Base-by-base conservation (phyloP, 2,329 filamentous ascomycete species). In the Stemphylium lycopersici region DNA sequence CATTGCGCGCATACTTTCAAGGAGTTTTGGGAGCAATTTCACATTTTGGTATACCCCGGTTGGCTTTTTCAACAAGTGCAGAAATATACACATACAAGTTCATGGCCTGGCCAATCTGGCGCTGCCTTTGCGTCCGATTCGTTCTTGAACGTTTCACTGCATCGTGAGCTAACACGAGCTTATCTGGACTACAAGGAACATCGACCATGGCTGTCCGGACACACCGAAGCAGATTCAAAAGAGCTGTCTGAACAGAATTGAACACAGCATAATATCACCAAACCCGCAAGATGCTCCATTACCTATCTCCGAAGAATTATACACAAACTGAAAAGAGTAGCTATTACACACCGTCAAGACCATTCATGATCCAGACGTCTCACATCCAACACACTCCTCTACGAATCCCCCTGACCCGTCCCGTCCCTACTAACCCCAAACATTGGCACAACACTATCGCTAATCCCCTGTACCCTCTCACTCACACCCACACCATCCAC, bases 351-450 rank as follows among this genome's bases (percentile, higher is more conserved):
- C 22, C 22, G 22, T 20, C 20, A 20, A 20, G 20, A 20, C 20
- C 20, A 20, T 20, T 6, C 6, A 24, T 24, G 4, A 24, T 24
- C 22, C 22, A 24, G 6, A 24, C 2, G 5, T 24, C 22, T 6
- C 22, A 24, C 6, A 24, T 24, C 3, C 22, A 24, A 24, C 4
- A 24, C 22, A 24, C 5, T 4, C 29, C 15, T n/a, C 7, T 52
- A 29, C 20, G 26, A 34, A 22, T 34, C 8, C 29, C 37, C 24
- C n/a, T 37, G 12, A 20, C 6, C 22, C 12, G 38, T 26, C 2
- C 38, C 50, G 47, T 55, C 37, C 32, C 38, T 48, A 12, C 48
- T 57, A 13, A 73, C 59, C 3, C 69, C 71, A 63, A 75, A 76
- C 33, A 76, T 51, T 8, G 73, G 49, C 15, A 52, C 49, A 40